These are phyloP conservation scores for Neonectria ditissima DNA, from an alignment of 2,329 filamentous ascomycete species.

Conservation along the genomic window DNA sequence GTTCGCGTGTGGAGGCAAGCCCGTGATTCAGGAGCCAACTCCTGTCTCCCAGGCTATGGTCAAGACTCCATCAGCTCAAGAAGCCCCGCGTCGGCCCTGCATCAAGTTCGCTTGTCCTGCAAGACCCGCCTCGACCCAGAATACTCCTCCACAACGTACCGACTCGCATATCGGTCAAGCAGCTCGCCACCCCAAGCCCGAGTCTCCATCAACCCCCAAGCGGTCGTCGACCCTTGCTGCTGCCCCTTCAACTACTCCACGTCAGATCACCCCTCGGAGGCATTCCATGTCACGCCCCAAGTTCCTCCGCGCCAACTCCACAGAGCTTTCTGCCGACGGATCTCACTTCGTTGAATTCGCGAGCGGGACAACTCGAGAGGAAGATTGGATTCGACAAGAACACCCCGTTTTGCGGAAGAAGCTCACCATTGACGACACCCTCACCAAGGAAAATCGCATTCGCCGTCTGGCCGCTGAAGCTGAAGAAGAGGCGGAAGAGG, in stretches of 20 bases:
- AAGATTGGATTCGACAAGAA: conserved; percentile 88
- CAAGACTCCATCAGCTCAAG: conserved; percentile 50
- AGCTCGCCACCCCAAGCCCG: conserved; percentile 33
- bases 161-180: conserved; percentile 18
- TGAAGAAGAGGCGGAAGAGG: conserved; percentile 85
- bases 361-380: conserved; percentile 81
- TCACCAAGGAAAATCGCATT: conserved; percentile 90
- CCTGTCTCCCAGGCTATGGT: conserved; percentile 50
- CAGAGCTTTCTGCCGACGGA: conserved; percentile 65
- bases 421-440: conserved; percentile 88
- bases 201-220: conserved; percentile 50
- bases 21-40: conserved; percentile 58
- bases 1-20: conserved; percentile 83
- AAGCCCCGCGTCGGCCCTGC: conserved; percentile 66
- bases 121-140: conserved; percentile 59
- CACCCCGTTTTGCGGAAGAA: conserved; percentile 72
- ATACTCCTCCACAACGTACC: conserved; percentile 50
- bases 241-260: conserved; percentile 40
- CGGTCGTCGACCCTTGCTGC: conserved; percentile 40
- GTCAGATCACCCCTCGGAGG: conserved; percentile 41
- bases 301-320: conserved; percentile 63
- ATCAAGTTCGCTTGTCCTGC: conserved; percentile 83
- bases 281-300: conserved; percentile 50
- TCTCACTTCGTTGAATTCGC: conserved; percentile 91
- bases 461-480: conserved; percentile 88